phyloP scores from a whole-genome alignment of 108 stramenopile genomes.

The Skeletonema grethae region DNA sequence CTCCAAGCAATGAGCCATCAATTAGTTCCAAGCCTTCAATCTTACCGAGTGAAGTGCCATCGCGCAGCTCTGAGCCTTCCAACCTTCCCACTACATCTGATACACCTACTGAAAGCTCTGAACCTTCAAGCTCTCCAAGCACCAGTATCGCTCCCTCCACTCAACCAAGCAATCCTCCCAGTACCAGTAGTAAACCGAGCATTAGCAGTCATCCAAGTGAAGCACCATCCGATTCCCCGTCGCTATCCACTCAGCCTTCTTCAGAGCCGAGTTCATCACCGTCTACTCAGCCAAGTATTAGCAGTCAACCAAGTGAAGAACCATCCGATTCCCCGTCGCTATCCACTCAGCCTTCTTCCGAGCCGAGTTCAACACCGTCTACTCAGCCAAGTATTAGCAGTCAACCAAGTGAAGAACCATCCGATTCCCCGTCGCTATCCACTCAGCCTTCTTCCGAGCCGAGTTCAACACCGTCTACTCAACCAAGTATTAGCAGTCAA shows the following conservation, averaged over 20 bases:
- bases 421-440: no score
- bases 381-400: not conserved
- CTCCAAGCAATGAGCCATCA: no score
- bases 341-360: not conserved
- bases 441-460: no score
- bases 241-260: not conserved
- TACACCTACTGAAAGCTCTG: not conserved
- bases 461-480: not conserved
- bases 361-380: not conserved
- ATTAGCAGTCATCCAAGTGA: not conserved
- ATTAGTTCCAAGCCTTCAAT: not conserved
- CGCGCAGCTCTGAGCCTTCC: not conserved
- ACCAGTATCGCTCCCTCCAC: not conserved
- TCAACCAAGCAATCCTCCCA: not conserved
- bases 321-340: not conserved
- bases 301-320: not conserved
- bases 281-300: not conserved
- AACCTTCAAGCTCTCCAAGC: not conserved
- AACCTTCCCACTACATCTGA: not conserved
- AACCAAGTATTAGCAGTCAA: not conserved
- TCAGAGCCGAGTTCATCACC: not conserved
- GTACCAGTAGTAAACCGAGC: not conserved
- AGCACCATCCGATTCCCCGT: not conserved
- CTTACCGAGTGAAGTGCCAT: not conserved
- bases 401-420: not conserved